These are phyloP conservation scores for Colletotrichum sp. DNA, from an alignment of 2,329 filamentous ascomycete species.

Conservation along the genomic window DNA sequence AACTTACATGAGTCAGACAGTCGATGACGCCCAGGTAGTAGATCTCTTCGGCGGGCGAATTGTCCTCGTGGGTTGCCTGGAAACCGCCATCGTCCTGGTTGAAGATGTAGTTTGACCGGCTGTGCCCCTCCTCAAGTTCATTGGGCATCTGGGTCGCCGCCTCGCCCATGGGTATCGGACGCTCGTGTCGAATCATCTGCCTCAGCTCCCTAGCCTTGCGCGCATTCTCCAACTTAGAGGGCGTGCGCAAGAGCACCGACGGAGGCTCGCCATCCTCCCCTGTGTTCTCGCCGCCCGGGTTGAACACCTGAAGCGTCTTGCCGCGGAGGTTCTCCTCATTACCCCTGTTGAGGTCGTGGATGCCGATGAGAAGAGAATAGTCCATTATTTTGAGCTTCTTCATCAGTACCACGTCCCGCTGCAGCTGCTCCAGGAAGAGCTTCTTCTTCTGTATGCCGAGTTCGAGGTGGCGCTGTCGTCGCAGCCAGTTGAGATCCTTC, in stretches of 20 bases:
- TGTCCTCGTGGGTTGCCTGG: slow-evolving; percentile 89
- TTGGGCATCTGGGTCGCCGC: slow-evolving; percentile 87
- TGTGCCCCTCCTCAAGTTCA: slow-evolving; percentile 78
- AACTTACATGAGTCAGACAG: slow-evolving; percentile 91
- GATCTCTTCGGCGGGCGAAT: slow-evolving; percentile 84
- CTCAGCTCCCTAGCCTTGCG: slow-evolving; percentile 90
- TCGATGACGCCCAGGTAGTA: slow-evolving; percentile 99
- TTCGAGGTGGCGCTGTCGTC: slow-evolving; percentile 83
- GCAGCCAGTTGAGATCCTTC: slow-evolving; percentile 97
- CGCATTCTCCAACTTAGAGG: slow-evolving; percentile 90
- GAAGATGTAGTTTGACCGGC: slow-evolving; percentile 77
- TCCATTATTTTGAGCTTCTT: slow-evolving; percentile 97
- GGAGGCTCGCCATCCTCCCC: slow-evolving; percentile 66
- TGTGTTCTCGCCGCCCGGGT: slow-evolving; percentile 74
- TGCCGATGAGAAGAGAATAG: slow-evolving; percentile 93
- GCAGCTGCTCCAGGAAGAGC: slow-evolving; percentile 87
- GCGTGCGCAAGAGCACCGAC: slow-evolving; percentile 80
- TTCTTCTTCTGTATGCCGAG: slow-evolving; percentile 88
- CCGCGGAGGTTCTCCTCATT: slow-evolving; percentile 92
- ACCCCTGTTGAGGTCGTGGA: slow-evolving; percentile 87
- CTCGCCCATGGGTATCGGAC: slow-evolving; percentile 90
- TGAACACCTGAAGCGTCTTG: slow-evolving; percentile 93
- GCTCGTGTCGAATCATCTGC: slow-evolving; percentile 90
- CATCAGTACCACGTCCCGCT: slow-evolving; percentile 83
- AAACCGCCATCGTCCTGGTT: slow-evolving; percentile 95